Evolutionary conservation across 2,329 filamentous ascomycete species (phyloP).

Genomic region (Fusarium goolgardi): DNA sequence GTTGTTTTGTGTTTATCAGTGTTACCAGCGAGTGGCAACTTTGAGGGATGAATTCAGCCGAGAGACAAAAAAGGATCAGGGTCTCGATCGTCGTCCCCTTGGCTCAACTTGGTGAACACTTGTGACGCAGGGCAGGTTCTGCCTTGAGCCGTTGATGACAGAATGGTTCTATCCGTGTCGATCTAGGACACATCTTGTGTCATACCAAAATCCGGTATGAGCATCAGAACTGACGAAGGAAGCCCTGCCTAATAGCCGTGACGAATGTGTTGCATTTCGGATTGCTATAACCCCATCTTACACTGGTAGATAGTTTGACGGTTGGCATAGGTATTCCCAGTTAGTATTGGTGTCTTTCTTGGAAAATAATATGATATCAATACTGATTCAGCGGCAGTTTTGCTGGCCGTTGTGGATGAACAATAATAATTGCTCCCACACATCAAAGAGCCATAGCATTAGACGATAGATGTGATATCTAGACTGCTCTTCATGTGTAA

Average conservation of each 20-base stretch:
- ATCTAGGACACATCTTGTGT: constrained; percentile 9
- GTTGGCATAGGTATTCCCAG: background rate
- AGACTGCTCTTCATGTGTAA: background rate
- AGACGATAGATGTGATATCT: background rate
- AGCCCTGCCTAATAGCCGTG: constrained; percentile 3
- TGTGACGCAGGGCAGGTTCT: constrained; percentile 40
- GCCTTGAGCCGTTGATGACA: constrained; percentile 17
- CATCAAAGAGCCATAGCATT: background rate
- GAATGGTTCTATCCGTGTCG: constrained; percentile 9
- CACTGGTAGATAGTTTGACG: background rate
- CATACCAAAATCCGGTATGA: constrained; percentile 8
- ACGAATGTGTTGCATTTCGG: background rate
- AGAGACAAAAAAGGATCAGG: constrained; percentile 10
- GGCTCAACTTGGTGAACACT: constrained; percentile 11
- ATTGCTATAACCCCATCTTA: background rate
- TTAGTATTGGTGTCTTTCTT: background rate
- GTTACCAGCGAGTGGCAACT: constrained; percentile 25
- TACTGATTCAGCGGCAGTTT: background rate
- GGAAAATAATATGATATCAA: background rate
- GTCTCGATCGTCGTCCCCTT: constrained; percentile 29
- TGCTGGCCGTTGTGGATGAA: background rate
- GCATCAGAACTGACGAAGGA: background rate
- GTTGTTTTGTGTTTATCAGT: background rate
- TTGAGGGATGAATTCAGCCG: constrained; percentile 10
- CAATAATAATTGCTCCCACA: background rate